Evolutionary conservation across 495 filamentous ascomycete genomes (phyloP).

Genomic region (Niebla homalea): DNA sequence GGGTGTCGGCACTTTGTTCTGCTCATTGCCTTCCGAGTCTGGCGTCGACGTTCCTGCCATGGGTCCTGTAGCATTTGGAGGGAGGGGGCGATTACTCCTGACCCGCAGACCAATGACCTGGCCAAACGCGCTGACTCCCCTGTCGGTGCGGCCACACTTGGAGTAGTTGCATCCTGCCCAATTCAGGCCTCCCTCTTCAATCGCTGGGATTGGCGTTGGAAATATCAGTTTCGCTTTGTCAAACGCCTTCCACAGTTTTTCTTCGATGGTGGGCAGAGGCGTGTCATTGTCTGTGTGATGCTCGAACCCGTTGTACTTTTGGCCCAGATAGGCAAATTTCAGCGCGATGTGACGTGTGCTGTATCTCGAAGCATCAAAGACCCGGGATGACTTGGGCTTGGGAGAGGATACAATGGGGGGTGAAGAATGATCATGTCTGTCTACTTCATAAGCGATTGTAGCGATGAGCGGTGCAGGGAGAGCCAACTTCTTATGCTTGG

Average conservation of each 20-base stretch:
- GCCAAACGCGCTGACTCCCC: conserved; percentile 90
- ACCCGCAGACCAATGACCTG: conserved; percentile 80
- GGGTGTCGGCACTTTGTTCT: neutral
- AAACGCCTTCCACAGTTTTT: conserved; percentile 81
- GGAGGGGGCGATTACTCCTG: conserved; percentile 56
- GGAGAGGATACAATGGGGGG: conserved; percentile 2
- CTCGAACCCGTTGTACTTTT: conserved; percentile 83
- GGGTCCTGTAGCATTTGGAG: neutral
- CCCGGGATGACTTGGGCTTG: conserved; percentile 18
- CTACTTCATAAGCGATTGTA: conserved; percentile 9
- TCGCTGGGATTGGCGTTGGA: conserved; percentile 40
- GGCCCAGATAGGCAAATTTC: conserved; percentile 88
- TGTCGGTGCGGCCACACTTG: conserved; percentile 87
- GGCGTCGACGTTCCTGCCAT: neutral
- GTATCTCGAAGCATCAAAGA: conserved; percentile 69
- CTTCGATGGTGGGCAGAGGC: conserved; percentile 71
- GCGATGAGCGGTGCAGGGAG: neutral
- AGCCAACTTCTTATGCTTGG: conserved; percentile 27
- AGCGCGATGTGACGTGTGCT: conserved; percentile 73
- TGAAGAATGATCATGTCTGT: conserved; percentile 3
- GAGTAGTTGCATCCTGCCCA: conserved; percentile 78
- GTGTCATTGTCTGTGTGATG: conserved; percentile 53
- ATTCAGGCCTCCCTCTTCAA: conserved; percentile 35
- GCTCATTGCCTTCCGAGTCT: neutral
- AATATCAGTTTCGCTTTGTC: conserved; percentile 67